Evolutionary conservation across 371 early-diverging fungal species (phyloP), one percentile per base, ranked within the genome.

Genomic region (Mucor sp.): DNA sequence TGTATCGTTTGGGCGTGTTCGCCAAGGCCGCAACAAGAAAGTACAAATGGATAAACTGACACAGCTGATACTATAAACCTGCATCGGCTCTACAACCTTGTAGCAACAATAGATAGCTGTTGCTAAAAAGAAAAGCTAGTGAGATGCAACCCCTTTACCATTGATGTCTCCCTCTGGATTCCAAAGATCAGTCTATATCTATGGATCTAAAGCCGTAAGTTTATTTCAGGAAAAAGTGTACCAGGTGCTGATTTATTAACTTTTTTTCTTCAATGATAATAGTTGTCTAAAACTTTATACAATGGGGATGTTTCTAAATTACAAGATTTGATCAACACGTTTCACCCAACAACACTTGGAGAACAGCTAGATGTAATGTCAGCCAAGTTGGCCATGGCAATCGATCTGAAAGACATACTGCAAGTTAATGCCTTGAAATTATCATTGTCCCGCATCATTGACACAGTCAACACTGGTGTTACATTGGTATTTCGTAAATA

Each of bases 341-440:
- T 59, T 56, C 60, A 59, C 48, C 65, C 71, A 59, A 37, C 53
- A 21, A 60, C 67, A 44, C 59, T 66, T 11, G 63, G 61, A 41
- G 63, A 67, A 62, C 60, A 71, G 33, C 39, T 64, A 63, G 71
- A 71, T 43, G 56, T 66, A 6, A 66, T 63, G 61, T 66, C 67
- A 43, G 63, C 64, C 1, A 71, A 64, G 32, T 58, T 71, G 19
- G 25, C 48, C 9, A 60, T 63, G 60, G 15, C 47, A 63, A 67
- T 67, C 39, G 61, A 71, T 66, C 50, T 60, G 60, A 63, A 50
- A 27, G 41, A 64, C 53, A 63, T 60, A 19, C n/a, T 37, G 7
- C 56, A 71, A 63, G 71, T 67, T 57, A 71, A 63, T 60, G 67
- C 67, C 17, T 55, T 67, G 37, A 66, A 64, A 56, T 23, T 67